Base-by-base conservation (phyloP, 208 protist genomes). In the Crithidia sp. region DNA sequence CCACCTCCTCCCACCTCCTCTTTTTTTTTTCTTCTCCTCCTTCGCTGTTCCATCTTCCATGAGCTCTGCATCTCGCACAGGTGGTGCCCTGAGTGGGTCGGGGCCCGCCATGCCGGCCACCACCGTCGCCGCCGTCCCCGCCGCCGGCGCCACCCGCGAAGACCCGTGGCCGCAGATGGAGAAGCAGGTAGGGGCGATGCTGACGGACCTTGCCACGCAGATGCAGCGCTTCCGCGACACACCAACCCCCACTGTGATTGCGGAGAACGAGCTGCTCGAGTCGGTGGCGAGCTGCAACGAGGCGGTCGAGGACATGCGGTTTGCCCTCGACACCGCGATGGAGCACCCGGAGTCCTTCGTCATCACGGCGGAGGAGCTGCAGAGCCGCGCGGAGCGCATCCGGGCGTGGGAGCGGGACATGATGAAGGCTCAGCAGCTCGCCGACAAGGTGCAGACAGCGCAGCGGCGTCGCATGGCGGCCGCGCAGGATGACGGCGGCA, bases 111-210 rank as follows among this genome's bases (percentile, higher is more conserved):
- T 53, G 54, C 45, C 63, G 5, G 17, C 67, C 9, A 62, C 63
- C 2, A 28, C 59, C 14, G 43, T 47, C 3, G 28, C 39, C 43
- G 36, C 53, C 14, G 63, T 62, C 44, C 16, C 58, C 4, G 71
- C 49, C 19, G 49, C 36, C 43, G 67, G 50, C 37, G 55, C 49
- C 57, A 56, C 68, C 66, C 82, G 84, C 44, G 88, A 92, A 71
- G 89, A 96, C 59, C 89, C 91, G 40, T 96, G 89, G 88, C 89
- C 85, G 14, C 75, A 86, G 63, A 93, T 96, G 87, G 88, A 93
- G 83, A 82, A 82, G 59, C 84, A 96, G 58, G 84, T 96, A 3
- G 83, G 82, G 67, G 76, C 77, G 40, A 89, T 93, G 78, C 70
- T 96, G 52, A 79, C 80, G 14, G 84, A 90, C n/a, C 62, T 96